Conservation (phyloP, 305 asterid species). For the Caryopteris hybrid region DNA sequence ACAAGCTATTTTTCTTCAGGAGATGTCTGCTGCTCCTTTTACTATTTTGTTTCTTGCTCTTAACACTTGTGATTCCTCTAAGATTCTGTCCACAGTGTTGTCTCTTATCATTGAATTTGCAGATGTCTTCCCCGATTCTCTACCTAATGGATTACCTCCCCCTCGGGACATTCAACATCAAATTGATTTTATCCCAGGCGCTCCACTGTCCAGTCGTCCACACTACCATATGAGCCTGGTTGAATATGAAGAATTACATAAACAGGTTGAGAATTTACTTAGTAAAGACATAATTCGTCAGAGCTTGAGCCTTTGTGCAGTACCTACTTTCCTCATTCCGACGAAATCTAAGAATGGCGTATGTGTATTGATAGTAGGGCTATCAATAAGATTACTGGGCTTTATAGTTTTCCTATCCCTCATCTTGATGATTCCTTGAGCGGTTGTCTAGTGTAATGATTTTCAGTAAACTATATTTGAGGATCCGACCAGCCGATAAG, state of each 20-base stretch:
- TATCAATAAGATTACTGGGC: no score
- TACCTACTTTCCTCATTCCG: not conserved
- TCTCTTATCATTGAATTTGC: not conserved
- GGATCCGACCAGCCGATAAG: no score
- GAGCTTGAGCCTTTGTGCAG: not conserved
- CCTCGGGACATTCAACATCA: not conserved
- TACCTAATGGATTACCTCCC: not conserved
- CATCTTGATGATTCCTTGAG: no score
- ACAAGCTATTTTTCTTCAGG: no score
- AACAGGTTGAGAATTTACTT: not conserved
- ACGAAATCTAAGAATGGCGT: no score
- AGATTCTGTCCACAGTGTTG: not conserved
- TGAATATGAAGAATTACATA: not conserved
- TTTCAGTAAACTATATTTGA: no score
- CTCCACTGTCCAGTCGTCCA: not conserved
- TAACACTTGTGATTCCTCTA: no score
- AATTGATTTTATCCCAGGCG: not conserved
- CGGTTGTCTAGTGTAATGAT: no score
- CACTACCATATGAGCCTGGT: not conserved
- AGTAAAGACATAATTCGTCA: not conserved
- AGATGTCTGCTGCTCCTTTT: no score
- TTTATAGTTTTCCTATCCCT: no score
- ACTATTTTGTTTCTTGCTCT: no score
- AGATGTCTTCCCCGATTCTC: not conserved
- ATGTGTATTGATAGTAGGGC: no score